Evolutionary conservation across 106 monocot species (phyloP), one percentile per base, ranked within the genome.

Genomic region (Dactylorhiza incarnata): DNA sequence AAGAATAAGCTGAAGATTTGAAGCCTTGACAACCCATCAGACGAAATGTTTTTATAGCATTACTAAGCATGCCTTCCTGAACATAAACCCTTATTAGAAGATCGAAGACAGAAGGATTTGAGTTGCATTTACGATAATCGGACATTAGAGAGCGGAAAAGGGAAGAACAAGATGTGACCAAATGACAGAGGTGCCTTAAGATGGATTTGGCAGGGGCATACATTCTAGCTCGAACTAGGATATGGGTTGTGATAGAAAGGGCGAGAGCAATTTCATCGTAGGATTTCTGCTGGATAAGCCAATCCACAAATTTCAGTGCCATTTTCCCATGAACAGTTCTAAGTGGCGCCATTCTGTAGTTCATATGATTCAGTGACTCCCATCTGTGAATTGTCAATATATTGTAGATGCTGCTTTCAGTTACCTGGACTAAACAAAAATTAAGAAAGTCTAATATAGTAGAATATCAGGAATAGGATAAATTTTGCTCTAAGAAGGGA

Each of bases 311-410:
- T 26, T 65, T 65, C n/a, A 65, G 65, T 26, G 65, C 37, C 61
- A 89, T 65, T 54, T 73, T 82, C 22, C 84, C 86, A 75, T 84
- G 86, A 73, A 84, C 77, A 13, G 50, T 74, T 49, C 84, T 73
- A n/a, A 86, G 86, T 25, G 23, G 79, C 7, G 61, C 48, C 61
- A 82, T 48, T 72, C 65, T 78, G 71, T 82, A 89, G 11, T 84
- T 45, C 86, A 89, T 89, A 14, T 74, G 84, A 72, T 84, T 86
- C 74, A 89, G 53, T 37, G 89, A 82, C 48, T 86, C 86, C 89
- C 89, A 86, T 11, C 86, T 79, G 65, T 78, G 79, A 51, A 86
- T 74, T 5, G 84, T 80, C 20, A 81, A 81, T 7, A 81, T 65
- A 13, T 45, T 48, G 74, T 74, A 77, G 37, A 84, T 78, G 77